Percentiles rank a stretch among this genome's conserved stretches.
Conservation (phyloP, 352 stramenopile species). For the Pythium sp. region DNA sequence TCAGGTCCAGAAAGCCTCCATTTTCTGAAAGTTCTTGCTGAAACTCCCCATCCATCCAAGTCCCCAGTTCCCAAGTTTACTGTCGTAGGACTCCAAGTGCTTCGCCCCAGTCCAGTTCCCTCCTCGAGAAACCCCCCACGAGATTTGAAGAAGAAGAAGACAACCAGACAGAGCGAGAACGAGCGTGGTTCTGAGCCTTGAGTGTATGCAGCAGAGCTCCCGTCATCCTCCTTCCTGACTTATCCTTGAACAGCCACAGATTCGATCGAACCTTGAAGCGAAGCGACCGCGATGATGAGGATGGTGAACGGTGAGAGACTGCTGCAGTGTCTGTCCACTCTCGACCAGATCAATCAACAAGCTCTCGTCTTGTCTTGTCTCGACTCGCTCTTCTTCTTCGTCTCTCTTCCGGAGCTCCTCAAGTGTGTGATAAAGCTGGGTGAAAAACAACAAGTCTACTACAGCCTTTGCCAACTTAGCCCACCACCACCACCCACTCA, state of each 20-base stretch:
- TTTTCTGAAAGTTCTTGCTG: neutral
- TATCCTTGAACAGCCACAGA: neutral
- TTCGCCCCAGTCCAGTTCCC: neutral
- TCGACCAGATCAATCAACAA: neutral
- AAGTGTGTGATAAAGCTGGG: conserved; percentile 14
- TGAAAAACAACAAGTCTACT: conserved; percentile 15
- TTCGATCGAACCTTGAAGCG: neutral
- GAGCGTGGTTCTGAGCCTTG: neutral
- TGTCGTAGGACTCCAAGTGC: neutral
- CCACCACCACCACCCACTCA: neutral
- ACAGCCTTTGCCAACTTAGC: conserved; percentile 10
- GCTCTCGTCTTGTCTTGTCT: neutral
- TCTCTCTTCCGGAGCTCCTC: conserved; percentile 2
- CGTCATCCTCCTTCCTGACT: neutral
- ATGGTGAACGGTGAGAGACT: neutral
- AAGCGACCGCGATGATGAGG: neutral
- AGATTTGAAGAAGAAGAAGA: neutral
- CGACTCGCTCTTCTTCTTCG: neutral
- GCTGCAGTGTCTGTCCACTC: neutral
- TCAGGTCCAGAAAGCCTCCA: conserved; percentile 2
- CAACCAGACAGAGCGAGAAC: neutral
- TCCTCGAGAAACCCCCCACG: neutral
- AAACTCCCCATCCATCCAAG: neutral
- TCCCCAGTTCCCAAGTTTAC: neutral
- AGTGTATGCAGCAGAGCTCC: neutral